Evolutionary conservation across 441 rosid species (phyloP).

Genomic region (Gossypium gossypioides): DNA sequence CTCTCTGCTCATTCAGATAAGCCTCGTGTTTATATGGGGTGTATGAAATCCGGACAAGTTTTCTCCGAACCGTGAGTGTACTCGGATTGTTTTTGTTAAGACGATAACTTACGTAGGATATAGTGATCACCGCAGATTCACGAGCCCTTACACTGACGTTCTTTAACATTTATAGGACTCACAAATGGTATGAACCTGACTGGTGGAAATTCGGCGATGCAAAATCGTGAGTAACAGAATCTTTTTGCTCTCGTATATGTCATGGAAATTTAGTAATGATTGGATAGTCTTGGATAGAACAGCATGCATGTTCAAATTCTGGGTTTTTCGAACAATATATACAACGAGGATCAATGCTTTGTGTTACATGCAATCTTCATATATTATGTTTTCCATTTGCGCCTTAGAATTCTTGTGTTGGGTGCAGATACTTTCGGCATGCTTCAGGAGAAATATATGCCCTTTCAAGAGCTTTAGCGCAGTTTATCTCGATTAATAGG

Average conservation of each 20-base stretch:
- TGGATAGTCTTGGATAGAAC: not conserved
- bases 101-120: not conserved
- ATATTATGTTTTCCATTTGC: not conserved
- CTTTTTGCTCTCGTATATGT: not conserved
- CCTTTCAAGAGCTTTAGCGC: constrained; percentile 30
- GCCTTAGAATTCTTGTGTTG: not conserved
- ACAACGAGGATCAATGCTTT: not conserved
- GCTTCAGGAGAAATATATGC: constrained; percentile 34
- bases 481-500: constrained; percentile 39
- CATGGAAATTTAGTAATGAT: not conserved
- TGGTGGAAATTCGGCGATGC: constrained; percentile 43
- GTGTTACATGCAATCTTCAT: not conserved
- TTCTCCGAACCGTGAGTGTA: constrained; percentile 47
- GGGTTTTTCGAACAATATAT: not conserved
- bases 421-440: constrained; percentile 35
- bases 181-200: constrained; percentile 40
- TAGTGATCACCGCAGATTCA: not conserved
- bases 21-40: constrained; percentile 54
- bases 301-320: not conserved
- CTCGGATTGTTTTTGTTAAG: not conserved
- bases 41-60: constrained; percentile 74
- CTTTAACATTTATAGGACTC: constrained; percentile 24
- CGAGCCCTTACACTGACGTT: not conserved
- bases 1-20: constrained; percentile 37
- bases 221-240: constrained; percentile 23